Percentiles rank a stretch among this genome's conserved stretches.
phyloP scores from a whole-genome alignment of 2,329 filamentous ascomycete genomes.

The Lanzia echinophila region DNA sequence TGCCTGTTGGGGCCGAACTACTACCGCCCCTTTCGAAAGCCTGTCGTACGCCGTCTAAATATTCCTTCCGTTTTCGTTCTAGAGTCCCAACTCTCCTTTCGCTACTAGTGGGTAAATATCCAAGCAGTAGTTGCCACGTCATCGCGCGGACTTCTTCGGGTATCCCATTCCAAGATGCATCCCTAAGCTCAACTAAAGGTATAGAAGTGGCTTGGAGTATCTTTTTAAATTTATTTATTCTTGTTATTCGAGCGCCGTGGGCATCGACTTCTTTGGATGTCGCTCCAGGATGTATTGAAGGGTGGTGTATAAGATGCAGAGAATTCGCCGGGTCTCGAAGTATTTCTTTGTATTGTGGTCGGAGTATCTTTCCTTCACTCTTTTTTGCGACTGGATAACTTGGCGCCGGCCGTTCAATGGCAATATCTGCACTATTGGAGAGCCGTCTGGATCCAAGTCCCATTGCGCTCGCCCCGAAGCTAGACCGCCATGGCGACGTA shows the following conservation, averaged over 20 bases:
- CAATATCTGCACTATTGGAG: slow-evolving; percentile 88
- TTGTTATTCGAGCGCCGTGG: slow-evolving; percentile 77
- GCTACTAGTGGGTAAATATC: slow-evolving; percentile 94
- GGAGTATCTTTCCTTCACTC: slow-evolving; percentile 86
- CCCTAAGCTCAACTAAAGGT: slow-evolving; percentile 72
- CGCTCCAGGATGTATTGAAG: slow-evolving; percentile 65
- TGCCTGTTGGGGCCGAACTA: slow-evolving; percentile 36
- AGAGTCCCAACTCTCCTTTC: slow-evolving; percentile 84
- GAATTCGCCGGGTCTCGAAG: slow-evolving; percentile 85
- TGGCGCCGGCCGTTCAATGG: slow-evolving; percentile 75
- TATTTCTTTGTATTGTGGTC: slow-evolving; percentile 97
- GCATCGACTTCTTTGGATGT: slow-evolving; percentile 78
- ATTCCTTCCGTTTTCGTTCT: slow-evolving; percentile 93
- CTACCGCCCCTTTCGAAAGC: slow-evolving; percentile 60
- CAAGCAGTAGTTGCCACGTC: slow-evolving; percentile 96
- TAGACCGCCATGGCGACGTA: slow-evolving; percentile 31
- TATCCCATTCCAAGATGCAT: slow-evolving; percentile 88
- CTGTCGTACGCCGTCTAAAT: slow-evolving; percentile 81
- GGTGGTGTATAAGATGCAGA: slow-evolving; percentile 87
- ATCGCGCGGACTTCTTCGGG: slow-evolving; percentile 94
- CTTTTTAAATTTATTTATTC: slow-evolving; percentile 98
- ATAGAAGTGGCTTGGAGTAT: slow-evolving; percentile 90
- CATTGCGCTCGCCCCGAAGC: slow-evolving; percentile 32
- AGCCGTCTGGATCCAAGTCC: slow-evolving; percentile 48
- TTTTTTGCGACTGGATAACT: slow-evolving; percentile 85